A percentile compares a stretch with the other conserved stretches of the same genome.
These are phyloP conservation scores for Pistacia vera DNA, from an alignment of 345 rosid species.

Conservation along the genomic window DNA sequence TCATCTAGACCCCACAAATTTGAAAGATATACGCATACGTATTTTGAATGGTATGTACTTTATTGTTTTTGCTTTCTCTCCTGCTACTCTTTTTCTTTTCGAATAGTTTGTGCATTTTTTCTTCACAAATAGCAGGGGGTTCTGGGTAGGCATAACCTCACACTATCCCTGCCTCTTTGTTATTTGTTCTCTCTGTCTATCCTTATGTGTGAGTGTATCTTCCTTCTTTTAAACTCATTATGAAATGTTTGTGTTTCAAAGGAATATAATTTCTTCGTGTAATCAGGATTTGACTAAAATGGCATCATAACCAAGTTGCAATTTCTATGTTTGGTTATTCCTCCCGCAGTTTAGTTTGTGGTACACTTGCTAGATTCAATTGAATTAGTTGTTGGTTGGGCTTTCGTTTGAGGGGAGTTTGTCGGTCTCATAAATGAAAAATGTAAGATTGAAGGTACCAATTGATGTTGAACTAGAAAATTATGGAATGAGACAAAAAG, in stretches of 20 bases:
- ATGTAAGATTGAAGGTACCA: background rate
- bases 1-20: conserved; percentile 60
- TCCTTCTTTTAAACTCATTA: too few species aligned
- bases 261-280: background rate
- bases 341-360: background rate
- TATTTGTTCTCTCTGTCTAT: background rate
- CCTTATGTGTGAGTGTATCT: background rate
- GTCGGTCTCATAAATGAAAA: background rate
- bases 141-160: background rate
- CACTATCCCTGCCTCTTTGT: background rate
- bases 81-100: background rate
- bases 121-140: background rate
- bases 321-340: background rate
- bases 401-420: background rate
- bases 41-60: conserved; percentile 72
- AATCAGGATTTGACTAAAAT: background rate
- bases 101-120: background rate
- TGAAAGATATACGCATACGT: conserved; percentile 83
- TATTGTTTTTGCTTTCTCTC: conserved; percentile 3
- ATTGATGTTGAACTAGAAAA: too few species aligned
- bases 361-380: background rate
- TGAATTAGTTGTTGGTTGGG: background rate
- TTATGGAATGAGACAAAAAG: too few species aligned
- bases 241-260: too few species aligned
- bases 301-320: background rate